Percentiles rank a stretch among this genome's conserved stretches.
These are phyloP conservation scores for Suillus bovinus DNA, from an alignment of 768 basidiomycete genomes.

Conservation along the genomic window DNA sequence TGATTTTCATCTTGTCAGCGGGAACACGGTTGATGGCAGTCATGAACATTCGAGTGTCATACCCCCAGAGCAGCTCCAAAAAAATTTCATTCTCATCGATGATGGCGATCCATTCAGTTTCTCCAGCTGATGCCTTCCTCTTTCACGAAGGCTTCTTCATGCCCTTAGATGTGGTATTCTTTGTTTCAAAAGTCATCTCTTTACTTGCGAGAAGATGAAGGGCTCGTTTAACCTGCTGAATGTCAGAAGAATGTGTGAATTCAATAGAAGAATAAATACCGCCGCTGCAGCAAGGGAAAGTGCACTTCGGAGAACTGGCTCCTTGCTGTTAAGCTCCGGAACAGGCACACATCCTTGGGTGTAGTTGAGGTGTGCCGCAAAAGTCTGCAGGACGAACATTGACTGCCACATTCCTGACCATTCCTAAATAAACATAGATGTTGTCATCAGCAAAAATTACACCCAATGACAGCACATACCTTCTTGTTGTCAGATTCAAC, in stretches of 20 bases:
- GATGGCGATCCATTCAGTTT: background rate
- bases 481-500: background rate
- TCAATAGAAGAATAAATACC: background rate
- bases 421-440: conserved; percentile 9
- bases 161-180: background rate
- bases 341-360: conserved; percentile 3
- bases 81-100: background rate
- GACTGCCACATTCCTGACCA: conserved; percentile 13
- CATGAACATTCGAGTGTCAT: background rate
- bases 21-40: background rate
- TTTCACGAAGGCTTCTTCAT: background rate
- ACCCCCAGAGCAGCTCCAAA: background rate
- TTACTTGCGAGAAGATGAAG: background rate
- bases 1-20: too few species aligned
- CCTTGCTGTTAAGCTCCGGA: background rate
- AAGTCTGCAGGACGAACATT: conserved; percentile 6
- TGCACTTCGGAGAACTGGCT: background rate
- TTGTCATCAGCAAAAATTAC: background rate
- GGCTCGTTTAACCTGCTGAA: background rate
- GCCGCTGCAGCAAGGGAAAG: conserved; percentile 1
- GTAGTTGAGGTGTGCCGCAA: conserved; percentile 11
- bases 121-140: background rate
- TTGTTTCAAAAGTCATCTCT: conserved; percentile 1
- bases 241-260: background rate
- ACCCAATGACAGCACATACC: background rate